A percentile compares a stretch with the other conserved stretches of the same genome.
Evolutionary conservation across 805 yeast species (phyloP).

Genomic region (Teunomyces barrocoloradensis): DNA sequence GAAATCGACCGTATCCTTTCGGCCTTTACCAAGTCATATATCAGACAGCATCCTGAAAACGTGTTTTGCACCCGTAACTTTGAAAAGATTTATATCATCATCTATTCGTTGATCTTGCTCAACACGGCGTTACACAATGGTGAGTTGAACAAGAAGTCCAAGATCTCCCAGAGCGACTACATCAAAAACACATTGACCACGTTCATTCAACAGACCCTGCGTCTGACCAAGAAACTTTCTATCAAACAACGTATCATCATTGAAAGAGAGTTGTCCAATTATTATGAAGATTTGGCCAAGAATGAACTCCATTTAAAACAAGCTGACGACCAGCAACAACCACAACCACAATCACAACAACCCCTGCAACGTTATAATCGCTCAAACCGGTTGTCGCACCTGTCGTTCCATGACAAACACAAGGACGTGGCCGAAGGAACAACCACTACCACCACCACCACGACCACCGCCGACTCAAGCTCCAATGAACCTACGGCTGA

Average conservation of each 20-base stretch:
- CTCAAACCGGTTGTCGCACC: constrained; percentile 10
- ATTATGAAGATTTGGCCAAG: constrained; percentile 41
- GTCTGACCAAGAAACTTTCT: constrained; percentile 24
- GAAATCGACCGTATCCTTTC: constrained; percentile 73
- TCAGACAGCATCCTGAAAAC: constrained; percentile 44
- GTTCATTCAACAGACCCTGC: constrained; percentile 36
- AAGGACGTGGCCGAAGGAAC: neutral
- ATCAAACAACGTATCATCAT: constrained; percentile 42
- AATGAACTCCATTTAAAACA: constrained; percentile 41
- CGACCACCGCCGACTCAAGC: neutral
- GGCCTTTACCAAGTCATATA: constrained; percentile 65
- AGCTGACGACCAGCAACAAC: constrained; percentile 11
- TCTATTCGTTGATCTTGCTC: constrained; percentile 67
- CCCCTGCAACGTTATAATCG: neutral
- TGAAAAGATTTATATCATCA: constrained; percentile 62
- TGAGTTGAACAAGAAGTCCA: constrained; percentile 36
- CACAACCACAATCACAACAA: neutral
- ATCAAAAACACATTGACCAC: constrained; percentile 42
- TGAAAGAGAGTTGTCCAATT: constrained; percentile 42
- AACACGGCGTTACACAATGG: constrained; percentile 74
- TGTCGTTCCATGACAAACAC: constrained; percentile 4
- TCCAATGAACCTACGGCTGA: neutral
- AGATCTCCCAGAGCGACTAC: constrained; percentile 41
- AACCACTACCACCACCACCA: constrained; percentile 4
- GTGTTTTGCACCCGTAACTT: constrained; percentile 49